phyloP scores from a whole-genome alignment of 768 basidiomycete genomes.

The Epithele typhae region DNA sequence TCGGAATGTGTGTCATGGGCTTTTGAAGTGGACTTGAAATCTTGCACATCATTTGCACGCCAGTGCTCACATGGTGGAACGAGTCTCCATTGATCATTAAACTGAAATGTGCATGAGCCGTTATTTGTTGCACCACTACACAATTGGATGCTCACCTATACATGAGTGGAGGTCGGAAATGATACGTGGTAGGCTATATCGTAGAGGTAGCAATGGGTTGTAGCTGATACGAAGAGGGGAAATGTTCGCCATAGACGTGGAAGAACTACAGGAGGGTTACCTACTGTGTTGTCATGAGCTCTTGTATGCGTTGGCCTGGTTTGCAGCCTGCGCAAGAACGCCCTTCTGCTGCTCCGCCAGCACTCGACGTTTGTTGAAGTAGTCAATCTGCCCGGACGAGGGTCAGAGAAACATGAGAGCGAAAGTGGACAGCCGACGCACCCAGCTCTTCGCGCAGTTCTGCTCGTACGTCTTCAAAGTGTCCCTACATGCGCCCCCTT shows the following conservation, averaged over 20 bases:
- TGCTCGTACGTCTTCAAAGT: constrained; percentile 60
- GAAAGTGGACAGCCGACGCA: constrained; percentile 32
- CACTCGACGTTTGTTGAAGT: constrained; percentile 89
- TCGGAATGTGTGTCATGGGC: too few species aligned
- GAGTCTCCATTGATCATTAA: too few species aligned
- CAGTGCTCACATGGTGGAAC: too few species aligned
- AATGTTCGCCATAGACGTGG: too few species aligned
- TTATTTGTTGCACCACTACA: too few species aligned
- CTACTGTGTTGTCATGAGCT: constrained; percentile 1
- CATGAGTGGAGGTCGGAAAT: too few species aligned
- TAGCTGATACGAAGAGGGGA: too few species aligned
- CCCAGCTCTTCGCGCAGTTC: constrained; percentile 89
- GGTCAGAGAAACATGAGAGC: constrained; percentile 1
- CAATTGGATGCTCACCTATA: neutral
- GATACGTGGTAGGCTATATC: too few species aligned
- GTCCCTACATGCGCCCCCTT: constrained; percentile 50
- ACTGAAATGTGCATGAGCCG: too few species aligned
- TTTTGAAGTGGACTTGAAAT: too few species aligned
- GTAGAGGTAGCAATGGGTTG: too few species aligned
- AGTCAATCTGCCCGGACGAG: constrained; percentile 62
- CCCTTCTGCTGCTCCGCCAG: constrained; percentile 78
- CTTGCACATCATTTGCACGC: too few species aligned
- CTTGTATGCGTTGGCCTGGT: constrained; percentile 32
- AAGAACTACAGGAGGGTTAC: neutral
- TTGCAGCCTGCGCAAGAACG: constrained; percentile 46